Evolutionary conservation across 1,139 yeast genomes (phyloP).

Genomic region (Lodderomyces metapsilosis): DNA sequence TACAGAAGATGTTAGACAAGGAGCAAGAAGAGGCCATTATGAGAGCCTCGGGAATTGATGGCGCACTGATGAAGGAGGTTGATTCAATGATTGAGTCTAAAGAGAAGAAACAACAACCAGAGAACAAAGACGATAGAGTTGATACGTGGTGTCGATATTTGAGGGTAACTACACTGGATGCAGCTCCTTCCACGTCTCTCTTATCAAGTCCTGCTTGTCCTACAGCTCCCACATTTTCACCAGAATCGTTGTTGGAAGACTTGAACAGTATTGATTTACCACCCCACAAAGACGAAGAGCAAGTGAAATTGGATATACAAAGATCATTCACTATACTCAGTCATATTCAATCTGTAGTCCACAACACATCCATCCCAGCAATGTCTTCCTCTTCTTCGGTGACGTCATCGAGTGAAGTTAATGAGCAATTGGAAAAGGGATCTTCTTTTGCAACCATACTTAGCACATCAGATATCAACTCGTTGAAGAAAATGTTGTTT

Average conservation of each 20-base stretch:
- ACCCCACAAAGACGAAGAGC: conserved; percentile 71
- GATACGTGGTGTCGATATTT: conserved; percentile 2
- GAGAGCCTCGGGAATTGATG: neutral
- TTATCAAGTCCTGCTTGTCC: conserved; percentile 4
- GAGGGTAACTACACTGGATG: neutral
- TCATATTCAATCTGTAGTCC: conserved; percentile 27
- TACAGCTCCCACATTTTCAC: conserved; percentile 9
- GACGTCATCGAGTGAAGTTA: neutral
- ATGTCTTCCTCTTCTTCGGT: neutral
- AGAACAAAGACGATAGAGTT: neutral
- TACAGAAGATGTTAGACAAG: conserved; percentile 8
- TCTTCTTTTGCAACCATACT: conserved; percentile 33
- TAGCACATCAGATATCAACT: conserved; percentile 32
- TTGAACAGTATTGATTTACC: conserved; percentile 31
- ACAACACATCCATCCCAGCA: conserved; percentile 11
- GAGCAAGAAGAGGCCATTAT: conserved; percentile 3
- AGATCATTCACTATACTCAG: conserved; percentile 58
- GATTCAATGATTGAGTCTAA: too few relatives aligned
- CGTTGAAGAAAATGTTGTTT: conserved; percentile 41
- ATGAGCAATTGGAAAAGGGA: conserved; percentile 12
- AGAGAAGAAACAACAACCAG: too few relatives aligned
- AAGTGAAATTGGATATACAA: conserved; percentile 72
- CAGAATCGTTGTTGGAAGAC: conserved; percentile 20
- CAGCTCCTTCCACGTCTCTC: conserved; percentile 10
- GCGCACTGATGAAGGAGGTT: conserved; percentile 24